phyloP scores from a whole-genome alignment of 148 eudicot genomes.

The Linanthus parryae region DNA sequence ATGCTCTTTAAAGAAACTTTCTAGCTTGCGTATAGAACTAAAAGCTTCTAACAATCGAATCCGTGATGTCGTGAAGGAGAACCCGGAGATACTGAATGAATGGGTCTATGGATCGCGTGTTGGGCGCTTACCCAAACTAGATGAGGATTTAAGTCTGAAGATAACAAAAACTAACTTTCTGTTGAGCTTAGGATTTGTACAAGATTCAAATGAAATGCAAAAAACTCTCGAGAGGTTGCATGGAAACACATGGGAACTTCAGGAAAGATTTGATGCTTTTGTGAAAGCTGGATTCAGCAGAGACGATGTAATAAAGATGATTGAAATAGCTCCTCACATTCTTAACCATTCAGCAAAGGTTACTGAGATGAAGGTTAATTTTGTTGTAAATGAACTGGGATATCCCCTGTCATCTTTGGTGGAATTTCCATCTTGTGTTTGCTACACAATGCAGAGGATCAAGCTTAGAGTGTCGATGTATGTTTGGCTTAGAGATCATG shows the following conservation, averaged over 20 bases:
- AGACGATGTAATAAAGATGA: constrained; percentile 34
- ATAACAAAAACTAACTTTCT: constrained; percentile 40
- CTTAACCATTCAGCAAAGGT: constrained; percentile 45
- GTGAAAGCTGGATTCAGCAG: constrained; percentile 48
- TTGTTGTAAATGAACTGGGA: constrained; percentile 49
- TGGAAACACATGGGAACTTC: constrained; percentile 58
- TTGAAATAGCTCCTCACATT: constrained; percentile 47
- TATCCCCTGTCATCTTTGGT: constrained; percentile 43
- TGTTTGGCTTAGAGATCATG: constrained; percentile 49
- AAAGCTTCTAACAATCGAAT: constrained; percentile 33
- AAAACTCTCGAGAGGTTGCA: constrained; percentile 43
- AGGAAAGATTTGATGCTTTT: constrained; percentile 61
- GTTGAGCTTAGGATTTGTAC: constrained; percentile 44
- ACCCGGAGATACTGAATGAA: constrained; percentile 45
- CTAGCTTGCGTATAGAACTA: constrained; percentile 27
- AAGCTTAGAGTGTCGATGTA: constrained; percentile 56
- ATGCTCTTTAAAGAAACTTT: constrained; percentile 36
- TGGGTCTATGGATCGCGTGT: constrained; percentile 45
- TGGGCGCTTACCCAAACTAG: constrained; percentile 4
- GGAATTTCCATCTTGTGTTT: constrained; percentile 33
- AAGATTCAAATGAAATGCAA: constrained; percentile 46
- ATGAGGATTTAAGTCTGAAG: constrained; percentile 11
- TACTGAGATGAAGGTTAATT: constrained; percentile 35
- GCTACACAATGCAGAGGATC: constrained; percentile 36
- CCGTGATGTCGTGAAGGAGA: constrained; percentile 37